Percentiles rank a stretch among this genome's conserved stretches.
phyloP scores from a whole-genome alignment of 805 yeast genomes.

The Wickerhamomyces sydowiorum region DNA sequence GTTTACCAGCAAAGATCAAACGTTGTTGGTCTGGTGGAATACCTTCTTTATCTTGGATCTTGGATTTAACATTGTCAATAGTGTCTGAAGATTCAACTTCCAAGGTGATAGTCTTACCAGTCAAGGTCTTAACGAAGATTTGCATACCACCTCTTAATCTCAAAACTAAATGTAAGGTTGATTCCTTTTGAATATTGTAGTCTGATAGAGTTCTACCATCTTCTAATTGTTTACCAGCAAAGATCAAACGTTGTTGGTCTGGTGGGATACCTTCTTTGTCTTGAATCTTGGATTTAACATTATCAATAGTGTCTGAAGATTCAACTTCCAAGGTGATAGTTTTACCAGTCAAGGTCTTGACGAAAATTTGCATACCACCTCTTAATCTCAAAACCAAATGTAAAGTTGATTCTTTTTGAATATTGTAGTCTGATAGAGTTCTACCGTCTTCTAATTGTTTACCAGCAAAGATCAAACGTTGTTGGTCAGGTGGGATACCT shows the following conservation, averaged over 20 bases:
- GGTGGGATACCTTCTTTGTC: constrained; percentile 72
- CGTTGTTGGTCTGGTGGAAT: constrained; percentile 70
- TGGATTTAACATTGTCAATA: constrained; percentile 54
- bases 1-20: constrained; percentile 66
- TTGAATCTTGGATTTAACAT: constrained; percentile 58
- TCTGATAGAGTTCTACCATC: constrained; percentile 69
- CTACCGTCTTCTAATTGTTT: constrained; percentile 94
- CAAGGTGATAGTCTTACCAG: constrained; percentile 87
- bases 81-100: constrained; percentile 88
- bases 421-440: constrained; percentile 89
- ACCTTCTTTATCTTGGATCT: constrained; percentile 66
- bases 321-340: constrained; percentile 82
- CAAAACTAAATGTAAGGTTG: constrained; percentile 63
- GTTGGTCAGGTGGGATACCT: constrained; percentile 99
- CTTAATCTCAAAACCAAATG: constrained; percentile 83
- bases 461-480: constrained; percentile 95
- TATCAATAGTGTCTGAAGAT: constrained; percentile 79
- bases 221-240: constrained; percentile 69
- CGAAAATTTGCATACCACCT: constrained; percentile 80
- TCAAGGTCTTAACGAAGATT: constrained; percentile 91
- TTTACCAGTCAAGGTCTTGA: constrained; percentile 56
- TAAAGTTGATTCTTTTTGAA: constrained; percentile 86
- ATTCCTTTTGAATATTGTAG: constrained; percentile 69
- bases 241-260: constrained; percentile 64
- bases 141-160: constrained; percentile 74